Conservation (phyloP, 805 yeast genomes). For the Saccharomyces mikatae region DNA sequence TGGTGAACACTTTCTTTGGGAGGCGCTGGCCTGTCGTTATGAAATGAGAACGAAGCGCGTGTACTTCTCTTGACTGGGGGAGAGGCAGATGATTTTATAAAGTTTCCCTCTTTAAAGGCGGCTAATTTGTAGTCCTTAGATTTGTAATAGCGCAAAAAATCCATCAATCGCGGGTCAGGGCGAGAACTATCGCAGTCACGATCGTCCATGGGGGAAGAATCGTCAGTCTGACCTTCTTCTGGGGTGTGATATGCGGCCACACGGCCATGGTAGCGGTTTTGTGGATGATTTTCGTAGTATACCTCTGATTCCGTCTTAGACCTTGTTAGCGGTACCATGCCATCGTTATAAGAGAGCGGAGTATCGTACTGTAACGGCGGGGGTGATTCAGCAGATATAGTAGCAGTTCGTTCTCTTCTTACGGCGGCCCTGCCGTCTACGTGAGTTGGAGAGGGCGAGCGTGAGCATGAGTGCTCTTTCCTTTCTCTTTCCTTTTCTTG, state of each 20-base stretch:
- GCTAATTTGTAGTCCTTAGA: slow-evolving; percentile 18
- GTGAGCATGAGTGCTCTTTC: not conserved
- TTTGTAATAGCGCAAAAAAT: slow-evolving; percentile 37
- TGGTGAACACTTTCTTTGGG: slow-evolving; percentile 10
- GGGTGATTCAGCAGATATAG: not conserved
- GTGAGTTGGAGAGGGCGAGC: not conserved
- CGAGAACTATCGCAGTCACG: slow-evolving; percentile 9
- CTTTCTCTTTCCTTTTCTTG: not conserved
- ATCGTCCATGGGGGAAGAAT: slow-evolving; percentile 2
- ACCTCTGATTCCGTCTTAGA: slow-evolving; percentile 16
- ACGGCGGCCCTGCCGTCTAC: not conserved
- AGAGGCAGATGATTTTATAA: slow-evolving; percentile 18
- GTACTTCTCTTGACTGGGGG: slow-evolving; percentile 22
- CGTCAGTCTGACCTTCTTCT: not conserved
- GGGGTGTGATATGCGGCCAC: slow-evolving; percentile 6
- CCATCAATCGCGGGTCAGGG: slow-evolving; percentile 39
- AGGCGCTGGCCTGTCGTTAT: slow-evolving; percentile 2
- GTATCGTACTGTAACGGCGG: not conserved
- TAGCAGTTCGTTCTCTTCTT: slow-evolving; percentile 7
- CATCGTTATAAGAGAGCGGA: not conserved
- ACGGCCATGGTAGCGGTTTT: slow-evolving; percentile 7
- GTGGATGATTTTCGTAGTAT: not conserved
- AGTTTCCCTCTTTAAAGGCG: slow-evolving; percentile 17
- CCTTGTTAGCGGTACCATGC: slow-evolving; percentile 9
- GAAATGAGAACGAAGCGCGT: slow-evolving; percentile 21